Base-by-base conservation (phyloP, 352 stramenopile species). In the Phytopythium chamaehyphon region DNA sequence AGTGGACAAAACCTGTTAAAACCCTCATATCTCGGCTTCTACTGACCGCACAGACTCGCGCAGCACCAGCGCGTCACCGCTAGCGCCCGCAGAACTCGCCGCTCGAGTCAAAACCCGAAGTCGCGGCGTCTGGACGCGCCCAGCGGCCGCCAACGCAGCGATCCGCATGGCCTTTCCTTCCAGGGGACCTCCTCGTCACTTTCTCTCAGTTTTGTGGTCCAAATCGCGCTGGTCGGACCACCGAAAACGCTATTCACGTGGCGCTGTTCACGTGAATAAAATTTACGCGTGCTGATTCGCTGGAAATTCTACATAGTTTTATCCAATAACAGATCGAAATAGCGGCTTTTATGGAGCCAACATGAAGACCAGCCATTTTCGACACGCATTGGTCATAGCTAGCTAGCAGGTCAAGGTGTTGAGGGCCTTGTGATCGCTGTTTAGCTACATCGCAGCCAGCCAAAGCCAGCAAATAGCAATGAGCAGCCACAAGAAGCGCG, bases 401-500 rank as follows among this genome's bases (percentile, higher is more conserved):
- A n/a, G n/a, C n/a, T n/a, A n/a, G n/a, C n/a, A n/a, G n/a, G n/a
- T n/a, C n/a, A n/a, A n/a, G n/a, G n/a, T n/a, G n/a, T n/a, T n/a
- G n/a, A n/a, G n/a, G n/a, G n/a, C n/a, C n/a, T n/a, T n/a, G n/a
- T n/a, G n/a, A n/a, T n/a, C n/a, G n/a, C n/a, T n/a, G n/a, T n/a
- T n/a, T n/a, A n/a, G n/a, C n/a, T n/a, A n/a, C n/a, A n/a, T n/a
- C n/a, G n/a, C n/a, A n/a, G n/a, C n/a, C n/a, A n/a, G n/a, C n/a
- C n/a, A n/a, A n/a, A n/a, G n/a, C n/a, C n/a, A n/a, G n/a, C n/a
- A n/a, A n/a, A n/a, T n/a, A n/a, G n/a, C n/a, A n/a, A 89, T 89
- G 74, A 86, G 66, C 55, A 64, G 78, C 48, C 55, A 62, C 50
- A 87, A 86, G 69, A 92, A 94, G 73, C 84, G 84, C 55, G 66